Evolutionary conservation across 306 rosid genomes (phyloP), one percentile per base, ranked within the genome.

Genomic region (Malus orientalis): DNA sequence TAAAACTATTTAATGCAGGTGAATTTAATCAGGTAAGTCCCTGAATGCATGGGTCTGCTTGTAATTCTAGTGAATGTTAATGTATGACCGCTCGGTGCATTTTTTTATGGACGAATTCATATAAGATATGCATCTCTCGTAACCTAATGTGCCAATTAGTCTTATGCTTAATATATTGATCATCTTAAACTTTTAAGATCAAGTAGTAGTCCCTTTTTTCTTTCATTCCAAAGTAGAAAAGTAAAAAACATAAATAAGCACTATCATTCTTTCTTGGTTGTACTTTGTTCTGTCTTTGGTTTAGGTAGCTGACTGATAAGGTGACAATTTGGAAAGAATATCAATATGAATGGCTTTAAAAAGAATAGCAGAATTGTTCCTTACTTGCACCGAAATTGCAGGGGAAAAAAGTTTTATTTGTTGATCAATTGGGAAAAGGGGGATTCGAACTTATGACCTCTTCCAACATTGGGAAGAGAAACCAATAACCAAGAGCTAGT

Each of bases 21-120:
- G 98, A 95, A 75, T 92, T 95, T 84, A 95, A 95, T 88, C 98
- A 95, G 98, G 98, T 94, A 90, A 70, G 29, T 51, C 54, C 38
- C 75, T 53, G 23, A 69, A 70, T 68, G 44, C 73, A 51, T 68
- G 75, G 73, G 57, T 70, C 47, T 76, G 59, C 58, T 64, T 71
- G 70, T 42, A 74, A 44, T 62, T 77, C 3, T 42, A 27, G 14
- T 69, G 40, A 70, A 30, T 38, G 45, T 55, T 32, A 59, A 45
- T 29, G 13, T 74, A 65, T 74, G 42, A 58, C 77, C 29, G 62
- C 70, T 78, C 12, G 62, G 69, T 76, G 15, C 65, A 33, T 60
- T 54, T 58, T 13, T 58, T 27, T 58, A 1, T 58, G 22, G 27
- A 9, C 23, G 30, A 25, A 13, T 67, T 14, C 22, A 30, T 63